phyloP scores from a whole-genome alignment of 2,329 filamentous ascomycete species.

The Penicillium sp. region DNA sequence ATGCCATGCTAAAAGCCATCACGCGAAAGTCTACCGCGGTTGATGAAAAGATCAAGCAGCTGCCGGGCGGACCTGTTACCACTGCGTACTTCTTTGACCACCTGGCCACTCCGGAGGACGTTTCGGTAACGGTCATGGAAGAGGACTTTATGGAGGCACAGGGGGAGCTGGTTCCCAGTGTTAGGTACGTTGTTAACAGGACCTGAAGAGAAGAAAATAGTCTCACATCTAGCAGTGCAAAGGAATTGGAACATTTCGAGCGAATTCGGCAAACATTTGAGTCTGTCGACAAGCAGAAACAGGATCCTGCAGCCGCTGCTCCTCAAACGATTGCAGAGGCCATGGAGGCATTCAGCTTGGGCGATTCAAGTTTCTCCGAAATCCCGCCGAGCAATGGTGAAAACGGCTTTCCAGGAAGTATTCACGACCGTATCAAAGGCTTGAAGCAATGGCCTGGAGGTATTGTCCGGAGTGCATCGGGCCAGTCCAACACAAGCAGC shows the following conservation, averaged over 20 bases:
- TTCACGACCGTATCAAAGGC: conserved; percentile 30
- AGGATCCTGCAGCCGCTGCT: conserved; percentile 24
- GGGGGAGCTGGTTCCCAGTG: conserved; percentile 83
- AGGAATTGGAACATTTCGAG: conserved; percentile 90
- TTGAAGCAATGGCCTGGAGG: conserved; percentile 31
- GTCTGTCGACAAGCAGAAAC: conserved; percentile 49
- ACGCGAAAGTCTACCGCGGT: conserved; percentile 83
- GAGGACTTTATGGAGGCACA: conserved; percentile 82
- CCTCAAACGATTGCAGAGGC: conserved; percentile 39
- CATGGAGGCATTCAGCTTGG: conserved; percentile 35
- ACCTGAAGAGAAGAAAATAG: background rate
- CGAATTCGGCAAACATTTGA: conserved; percentile 81
- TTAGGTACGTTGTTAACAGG: conserved; percentile 48
- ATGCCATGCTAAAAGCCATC: conserved; percentile 98
- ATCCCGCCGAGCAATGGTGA: conserved; percentile 30
- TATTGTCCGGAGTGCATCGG: conserved; percentile 28
- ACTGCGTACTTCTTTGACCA: conserved; percentile 98
- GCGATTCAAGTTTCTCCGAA: conserved; percentile 14
- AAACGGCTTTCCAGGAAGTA: conserved; percentile 10
- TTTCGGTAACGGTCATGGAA: conserved; percentile 83
- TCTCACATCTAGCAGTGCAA: conserved; percentile 58
- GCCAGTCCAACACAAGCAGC: conserved; percentile 27
- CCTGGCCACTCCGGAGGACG: conserved; percentile 75
- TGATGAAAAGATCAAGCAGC: conserved; percentile 72
- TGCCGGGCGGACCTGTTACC: conserved; percentile 62